Conservation (phyloP, 2,329 filamentous ascomycete species). For the Dichotomopilus funicola region DNA sequence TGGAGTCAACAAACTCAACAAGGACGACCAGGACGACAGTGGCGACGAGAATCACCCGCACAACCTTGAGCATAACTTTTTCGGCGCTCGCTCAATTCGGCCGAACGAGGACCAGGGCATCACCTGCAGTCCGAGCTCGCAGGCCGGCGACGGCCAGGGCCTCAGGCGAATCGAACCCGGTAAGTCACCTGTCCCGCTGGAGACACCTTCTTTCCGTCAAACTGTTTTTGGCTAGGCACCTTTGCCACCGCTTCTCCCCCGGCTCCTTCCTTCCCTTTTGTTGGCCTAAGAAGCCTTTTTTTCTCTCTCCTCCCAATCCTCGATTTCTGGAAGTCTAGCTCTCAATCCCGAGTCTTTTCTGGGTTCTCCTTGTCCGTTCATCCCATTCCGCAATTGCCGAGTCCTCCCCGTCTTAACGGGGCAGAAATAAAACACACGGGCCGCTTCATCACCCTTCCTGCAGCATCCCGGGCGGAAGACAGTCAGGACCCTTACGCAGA, state of each 20-base stretch:
- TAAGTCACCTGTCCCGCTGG: background rate
- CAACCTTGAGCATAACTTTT: too few species aligned
- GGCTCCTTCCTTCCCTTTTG: too few species aligned
- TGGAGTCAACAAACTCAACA: too few species aligned
- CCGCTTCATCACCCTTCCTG: too few species aligned
- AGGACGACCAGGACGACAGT: too few species aligned
- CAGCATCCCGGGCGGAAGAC: too few species aligned
- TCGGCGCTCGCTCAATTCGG: too few species aligned
- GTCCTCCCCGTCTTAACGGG: background rate
- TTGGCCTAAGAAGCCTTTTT: background rate
- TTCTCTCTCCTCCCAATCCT: background rate
- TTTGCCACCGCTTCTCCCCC: background rate
- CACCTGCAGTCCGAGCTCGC: background rate
- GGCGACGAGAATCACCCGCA: too few species aligned
- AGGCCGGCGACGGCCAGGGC: background rate
- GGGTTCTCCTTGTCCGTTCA: background rate
- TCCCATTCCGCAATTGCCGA: background rate
- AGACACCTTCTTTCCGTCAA: background rate
- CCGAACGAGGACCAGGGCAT: background rate
- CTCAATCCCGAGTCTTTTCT: background rate
- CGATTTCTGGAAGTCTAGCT: background rate
- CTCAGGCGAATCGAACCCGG: background rate
- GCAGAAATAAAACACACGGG: too few species aligned
- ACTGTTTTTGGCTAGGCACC: background rate
- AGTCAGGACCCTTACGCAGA: too few species aligned